Percentiles rank a stretch among this genome's conserved stretches.
Evolutionary conservation across 2,329 filamentous ascomycete genomes (phyloP).

Genomic region (Colletotrichum sidae): DNA sequence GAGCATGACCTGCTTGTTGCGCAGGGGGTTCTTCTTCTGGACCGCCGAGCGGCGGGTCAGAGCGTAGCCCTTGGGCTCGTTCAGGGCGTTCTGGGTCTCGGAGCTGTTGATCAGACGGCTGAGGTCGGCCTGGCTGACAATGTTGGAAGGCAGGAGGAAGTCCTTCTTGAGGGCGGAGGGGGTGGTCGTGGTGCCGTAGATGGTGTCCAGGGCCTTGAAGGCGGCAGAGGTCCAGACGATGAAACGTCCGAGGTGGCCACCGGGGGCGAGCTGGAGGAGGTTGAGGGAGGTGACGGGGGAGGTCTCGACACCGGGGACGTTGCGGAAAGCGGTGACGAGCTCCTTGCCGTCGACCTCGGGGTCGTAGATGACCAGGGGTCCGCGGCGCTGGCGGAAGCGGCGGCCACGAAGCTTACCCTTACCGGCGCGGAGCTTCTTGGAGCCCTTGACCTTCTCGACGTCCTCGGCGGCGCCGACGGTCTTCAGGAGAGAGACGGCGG

Average conservation of each 20-base stretch:
- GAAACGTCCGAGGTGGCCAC: conserved; percentile 99
- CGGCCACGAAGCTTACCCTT: conserved; percentile 99
- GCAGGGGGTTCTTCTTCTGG: conserved; percentile 99
- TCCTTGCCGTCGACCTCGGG: conserved; percentile 95
- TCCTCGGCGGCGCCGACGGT: conserved; percentile 91
- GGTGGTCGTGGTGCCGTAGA: conserved; percentile 94
- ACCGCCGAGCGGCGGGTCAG: conserved; percentile 89
- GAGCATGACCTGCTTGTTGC: conserved; percentile 98
- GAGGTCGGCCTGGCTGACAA: conserved; percentile 94
- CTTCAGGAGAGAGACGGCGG: conserved; percentile 87
- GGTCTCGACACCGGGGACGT: conserved; percentile 98
- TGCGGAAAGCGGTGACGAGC: conserved; percentile 94
- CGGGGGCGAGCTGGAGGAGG: conserved; percentile 98
- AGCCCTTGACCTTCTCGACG: conserved; percentile 94
- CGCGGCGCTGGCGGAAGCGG: conserved; percentile 96
- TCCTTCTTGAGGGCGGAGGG: conserved; percentile 97
- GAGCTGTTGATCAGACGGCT: conserved; percentile 99
- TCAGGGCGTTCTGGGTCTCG: conserved; percentile 96
- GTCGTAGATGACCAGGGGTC: conserved; percentile 97
- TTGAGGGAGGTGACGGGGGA: conserved; percentile 93
- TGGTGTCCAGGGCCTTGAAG: conserved; percentile 94
- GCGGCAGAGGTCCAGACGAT: conserved; percentile 98
- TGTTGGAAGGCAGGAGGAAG: conserved; percentile 94
- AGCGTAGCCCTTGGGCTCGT: conserved; percentile 89
- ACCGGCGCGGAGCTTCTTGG: conserved; percentile 96